Base-by-base conservation (phyloP, 768 basidiomycete species). In the Russula compacta region DNA sequence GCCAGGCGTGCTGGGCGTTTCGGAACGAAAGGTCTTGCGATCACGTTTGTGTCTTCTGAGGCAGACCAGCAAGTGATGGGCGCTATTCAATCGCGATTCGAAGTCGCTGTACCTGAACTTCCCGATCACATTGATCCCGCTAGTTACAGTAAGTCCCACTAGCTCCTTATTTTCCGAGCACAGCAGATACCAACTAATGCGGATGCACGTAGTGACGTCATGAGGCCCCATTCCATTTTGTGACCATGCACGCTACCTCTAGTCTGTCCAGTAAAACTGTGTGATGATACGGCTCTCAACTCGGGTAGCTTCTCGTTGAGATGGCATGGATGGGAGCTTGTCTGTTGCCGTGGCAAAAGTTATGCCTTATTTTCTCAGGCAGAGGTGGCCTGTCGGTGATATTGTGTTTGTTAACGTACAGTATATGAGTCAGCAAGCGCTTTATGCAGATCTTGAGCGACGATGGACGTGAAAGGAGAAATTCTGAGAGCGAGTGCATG, bases 11-110 rank as follows among this genome's bases (percentile, higher is more conserved):
- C 97, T 66, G 97, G 97, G 67, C 92, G 97, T 64, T 99, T 99
- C 75, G 97, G 97, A 66, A 99, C 97, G 38, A 98, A 98, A 75
- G 97, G 97, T 81, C 87, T 99, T 47, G 95, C 95, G 17, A 91
- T 98, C 73, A 98, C 95, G 1, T 99, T 95, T 70, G 91, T 98
- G 44, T 85, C 95, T 4, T 90, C 87, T 19, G 95, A 98, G 55
- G 83, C 79, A 63, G 97, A 99, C 70, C 85, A 90, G 71, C 89
- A 92, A 73, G 95, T 99, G 61, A 90, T 99, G 86, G 81, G 86
- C 43, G 83, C 87, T 32, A 98, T 99, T 68, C 97, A 99, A 74
- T 85, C 91, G 43, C 78, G 97, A 67, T 99, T 99, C 78, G 95
- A 98, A 72, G 95, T 99, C 35, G 94, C 92, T 36, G 93, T 99